Evolutionary conservation across 257 asterid species (phyloP).

Genomic region (Agastache rugosa): DNA sequence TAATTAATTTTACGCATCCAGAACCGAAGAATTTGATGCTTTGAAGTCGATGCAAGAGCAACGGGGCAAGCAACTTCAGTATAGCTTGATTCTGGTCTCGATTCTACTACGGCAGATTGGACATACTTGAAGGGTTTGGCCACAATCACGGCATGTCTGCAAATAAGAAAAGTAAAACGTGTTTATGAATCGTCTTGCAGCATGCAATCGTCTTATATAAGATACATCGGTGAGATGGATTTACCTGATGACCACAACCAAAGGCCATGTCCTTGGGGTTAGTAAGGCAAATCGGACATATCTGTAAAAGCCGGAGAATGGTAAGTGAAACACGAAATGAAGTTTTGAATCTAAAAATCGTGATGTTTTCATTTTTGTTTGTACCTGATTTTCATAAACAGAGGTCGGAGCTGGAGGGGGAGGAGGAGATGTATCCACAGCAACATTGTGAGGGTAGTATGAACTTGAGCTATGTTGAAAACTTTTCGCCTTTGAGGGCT

Average conservation of each 20-base stretch:
- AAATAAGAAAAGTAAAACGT: not conserved
- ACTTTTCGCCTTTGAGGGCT: slow-evolving; percentile 52
- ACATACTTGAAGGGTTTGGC: slow-evolving; percentile 63
- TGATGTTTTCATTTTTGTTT: not conserved
- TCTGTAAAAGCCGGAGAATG: slow-evolving; percentile 46
- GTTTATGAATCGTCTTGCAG: not conserved
- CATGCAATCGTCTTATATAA: not conserved
- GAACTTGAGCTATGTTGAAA: slow-evolving; percentile 58
- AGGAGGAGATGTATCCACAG: slow-evolving; percentile 50
- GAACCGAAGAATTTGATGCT: slow-evolving; percentile 38
- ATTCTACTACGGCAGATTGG: slow-evolving; percentile 80
- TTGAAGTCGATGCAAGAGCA: slow-evolving; percentile 17
- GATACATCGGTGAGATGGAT: not conserved
- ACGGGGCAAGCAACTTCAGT: slow-evolving; percentile 41
- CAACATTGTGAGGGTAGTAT: slow-evolving; percentile 35
- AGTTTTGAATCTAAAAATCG: not conserved
- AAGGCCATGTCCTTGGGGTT: slow-evolving; percentile 96
- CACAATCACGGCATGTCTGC: slow-evolving; percentile 88
- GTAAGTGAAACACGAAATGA: not conserved
- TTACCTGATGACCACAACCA: slow-evolving; percentile 98
- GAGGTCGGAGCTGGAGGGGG: slow-evolving; percentile 53
- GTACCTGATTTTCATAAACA: slow-evolving; percentile 74
- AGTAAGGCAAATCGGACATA: slow-evolving; percentile 87
- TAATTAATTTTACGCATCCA: slow-evolving; percentile 13
- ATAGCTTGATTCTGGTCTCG: slow-evolving; percentile 82